Conservation (phyloP, 1,284 basidiomycete species). For the Volvariella volvacea region DNA sequence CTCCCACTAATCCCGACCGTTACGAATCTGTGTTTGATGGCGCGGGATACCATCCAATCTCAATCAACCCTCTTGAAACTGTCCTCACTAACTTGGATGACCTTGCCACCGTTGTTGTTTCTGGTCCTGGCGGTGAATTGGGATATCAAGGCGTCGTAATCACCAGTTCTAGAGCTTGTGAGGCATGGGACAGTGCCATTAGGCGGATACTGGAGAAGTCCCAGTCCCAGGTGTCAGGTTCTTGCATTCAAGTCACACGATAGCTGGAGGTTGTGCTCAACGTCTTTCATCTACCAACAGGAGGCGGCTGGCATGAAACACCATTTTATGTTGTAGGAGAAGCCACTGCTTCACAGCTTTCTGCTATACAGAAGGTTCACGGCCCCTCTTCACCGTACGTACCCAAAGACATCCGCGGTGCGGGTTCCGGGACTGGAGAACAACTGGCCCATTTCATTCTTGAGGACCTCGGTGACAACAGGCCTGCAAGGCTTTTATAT, state of each 20-base stretch:
- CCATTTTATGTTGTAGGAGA: constrained; percentile 76
- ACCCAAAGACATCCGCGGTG: constrained; percentile 44
- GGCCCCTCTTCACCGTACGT: constrained; percentile 16
- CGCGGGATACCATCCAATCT: constrained; percentile 36
- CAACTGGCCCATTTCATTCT: constrained; percentile 61
- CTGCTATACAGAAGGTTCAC: constrained; percentile 33
- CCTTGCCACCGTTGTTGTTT: constrained; percentile 36
- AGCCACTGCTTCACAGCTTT: constrained; percentile 36
- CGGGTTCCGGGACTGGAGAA: constrained; percentile 57
- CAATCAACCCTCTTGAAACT: constrained; percentile 65
- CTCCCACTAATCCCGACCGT: constrained; percentile 38
- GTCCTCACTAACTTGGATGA: constrained; percentile 37
- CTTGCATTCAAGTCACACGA: too few relatives aligned
- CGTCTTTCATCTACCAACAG: too few relatives aligned
- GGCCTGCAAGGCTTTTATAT: constrained; percentile 45
- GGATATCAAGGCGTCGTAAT: constrained; percentile 55
- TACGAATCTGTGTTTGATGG: constrained; percentile 42
- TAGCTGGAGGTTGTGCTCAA: too few relatives aligned
- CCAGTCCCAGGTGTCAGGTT: too few relatives aligned
- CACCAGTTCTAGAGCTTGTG: constrained; percentile 66
- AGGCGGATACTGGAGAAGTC: constrained; percentile 12
- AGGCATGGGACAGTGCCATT: constrained; percentile 50
- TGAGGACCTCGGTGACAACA: constrained; percentile 24
- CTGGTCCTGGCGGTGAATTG: constrained; percentile 25
- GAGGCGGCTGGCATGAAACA: constrained; percentile 36